Percentiles rank a stretch among this genome's conserved stretches.
Conservation (phyloP, 768 basidiomycete genomes). For the Dacryopinax spathularia region DNA sequence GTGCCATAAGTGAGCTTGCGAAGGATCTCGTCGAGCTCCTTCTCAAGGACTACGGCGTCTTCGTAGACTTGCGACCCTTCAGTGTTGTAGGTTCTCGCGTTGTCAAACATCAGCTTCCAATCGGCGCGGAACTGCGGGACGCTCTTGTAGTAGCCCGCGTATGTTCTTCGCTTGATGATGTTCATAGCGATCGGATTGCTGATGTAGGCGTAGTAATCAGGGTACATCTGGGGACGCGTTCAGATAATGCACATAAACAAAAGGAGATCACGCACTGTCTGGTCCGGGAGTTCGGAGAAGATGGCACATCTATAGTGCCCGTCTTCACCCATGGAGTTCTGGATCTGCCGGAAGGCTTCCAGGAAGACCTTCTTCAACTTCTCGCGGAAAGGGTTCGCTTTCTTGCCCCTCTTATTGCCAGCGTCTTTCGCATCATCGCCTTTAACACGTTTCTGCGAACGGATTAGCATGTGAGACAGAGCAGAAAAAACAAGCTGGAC, state of each 20-base stretch:
- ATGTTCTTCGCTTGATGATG: slow-evolving; percentile 64
- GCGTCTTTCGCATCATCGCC: slow-evolving; percentile 32
- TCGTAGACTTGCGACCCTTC: slow-evolving; percentile 92
- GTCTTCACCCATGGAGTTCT: slow-evolving; percentile 52
- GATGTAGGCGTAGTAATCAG: slow-evolving; percentile 87
- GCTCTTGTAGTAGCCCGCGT: slow-evolving; percentile 53
- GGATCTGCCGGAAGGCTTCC: slow-evolving; percentile 59
- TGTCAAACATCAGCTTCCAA: slow-evolving; percentile 84
- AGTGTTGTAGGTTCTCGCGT: slow-evolving; percentile 86
- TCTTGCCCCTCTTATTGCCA: not conserved
- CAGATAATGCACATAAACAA: not conserved
- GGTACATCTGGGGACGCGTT: slow-evolving; percentile 35
- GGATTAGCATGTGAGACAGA: not conserved
- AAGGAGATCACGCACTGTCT: slow-evolving; percentile 23
- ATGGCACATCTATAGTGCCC: slow-evolving; percentile 77
- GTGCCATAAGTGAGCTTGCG: slow-evolving; percentile 25
- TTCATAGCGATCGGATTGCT: slow-evolving; percentile 75
- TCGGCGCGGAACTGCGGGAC: slow-evolving; percentile 60
- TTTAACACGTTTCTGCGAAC: slow-evolving; percentile 62
- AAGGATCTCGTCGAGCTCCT: slow-evolving; percentile 62
- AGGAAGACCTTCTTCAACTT: slow-evolving; percentile 71
- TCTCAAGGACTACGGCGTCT: slow-evolving; percentile 90
- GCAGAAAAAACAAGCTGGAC: not conserved
- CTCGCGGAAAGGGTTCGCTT: slow-evolving; percentile 33
- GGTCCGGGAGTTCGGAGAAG: slow-evolving; percentile 72